Percentiles rank a stretch among this genome's conserved stretches.
Evolutionary conservation across 2,329 filamentous ascomycete species (phyloP).

Genomic region (Aspergillus unguis): DNA sequence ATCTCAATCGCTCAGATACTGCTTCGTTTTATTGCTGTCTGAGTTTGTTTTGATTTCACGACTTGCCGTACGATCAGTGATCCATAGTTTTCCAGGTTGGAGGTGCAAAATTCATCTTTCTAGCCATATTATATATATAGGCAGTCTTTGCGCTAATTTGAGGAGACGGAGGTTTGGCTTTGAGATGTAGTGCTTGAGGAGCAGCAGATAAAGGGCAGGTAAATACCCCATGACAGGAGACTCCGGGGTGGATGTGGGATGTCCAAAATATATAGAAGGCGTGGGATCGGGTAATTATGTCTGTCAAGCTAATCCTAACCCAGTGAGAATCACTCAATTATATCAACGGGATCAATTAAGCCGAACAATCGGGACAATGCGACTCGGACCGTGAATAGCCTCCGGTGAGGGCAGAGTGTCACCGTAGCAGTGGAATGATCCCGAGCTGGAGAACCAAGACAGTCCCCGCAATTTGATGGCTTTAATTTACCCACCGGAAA

Average conservation of each 20-base stretch:
- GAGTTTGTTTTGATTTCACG: not conserved
- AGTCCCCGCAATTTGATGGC: conserved; percentile 4
- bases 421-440: not conserved
- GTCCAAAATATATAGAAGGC: not conserved
- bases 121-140: not conserved
- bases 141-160: not conserved
- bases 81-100: not conserved
- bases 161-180: no score
- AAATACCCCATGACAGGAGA: no score
- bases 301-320: not conserved
- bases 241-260: no score
- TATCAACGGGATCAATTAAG: not conserved
- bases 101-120: no score
- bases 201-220: no score
- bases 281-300: not conserved
- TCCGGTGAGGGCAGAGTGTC: not conserved
- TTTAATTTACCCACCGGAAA: conserved; percentile 1
- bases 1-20: conserved; percentile 1
- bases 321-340: not conserved
- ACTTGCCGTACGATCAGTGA: not conserved
- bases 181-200: no score
- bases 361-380: conserved; percentile 2
- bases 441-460: not conserved
- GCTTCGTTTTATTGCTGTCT: not conserved
- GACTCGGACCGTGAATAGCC: conserved; percentile 3